These are phyloP conservation scores for Camellia granthamiana DNA, from an alignment of 148 eudicot genomes.

Conservation along the genomic window DNA sequence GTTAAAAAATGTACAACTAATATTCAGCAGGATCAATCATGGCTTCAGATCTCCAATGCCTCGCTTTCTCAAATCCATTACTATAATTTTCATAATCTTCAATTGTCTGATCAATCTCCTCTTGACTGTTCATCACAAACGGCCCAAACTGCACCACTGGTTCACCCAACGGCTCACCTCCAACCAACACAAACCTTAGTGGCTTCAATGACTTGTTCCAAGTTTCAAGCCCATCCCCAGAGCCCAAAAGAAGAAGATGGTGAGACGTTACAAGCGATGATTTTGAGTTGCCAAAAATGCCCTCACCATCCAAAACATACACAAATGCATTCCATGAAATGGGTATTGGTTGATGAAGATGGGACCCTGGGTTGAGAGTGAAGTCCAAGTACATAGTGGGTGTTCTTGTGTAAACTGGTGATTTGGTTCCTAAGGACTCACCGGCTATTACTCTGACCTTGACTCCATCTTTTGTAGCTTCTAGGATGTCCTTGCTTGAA, in stretches of 20 bases:
- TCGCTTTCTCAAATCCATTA: slow-evolving; percentile 86
- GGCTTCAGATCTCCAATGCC: slow-evolving; percentile 67
- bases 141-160: slow-evolving; percentile 77
- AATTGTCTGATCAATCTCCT: slow-evolving; percentile 73
- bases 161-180: slow-evolving; percentile 82
- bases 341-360: slow-evolving; percentile 58
- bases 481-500: slow-evolving; percentile 47
- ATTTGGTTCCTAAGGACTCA: slow-evolving; percentile 64
- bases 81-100: slow-evolving; percentile 67
- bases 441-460: slow-evolving; percentile 81
- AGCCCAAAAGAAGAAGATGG: slow-evolving; percentile 61
- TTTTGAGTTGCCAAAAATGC: slow-evolving; percentile 54
- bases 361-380: slow-evolving; percentile 61
- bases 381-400: slow-evolving; percentile 83
- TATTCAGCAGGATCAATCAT: slow-evolving; percentile 8
- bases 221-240: slow-evolving; percentile 65
- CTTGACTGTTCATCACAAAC: slow-evolving; percentile 87
- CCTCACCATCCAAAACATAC: slow-evolving; percentile 76
- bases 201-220: slow-evolving; percentile 48
- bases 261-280: slow-evolving; percentile 43
- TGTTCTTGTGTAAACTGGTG: slow-evolving; percentile 62
- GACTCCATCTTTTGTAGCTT: slow-evolving; percentile 51
- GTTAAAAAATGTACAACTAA: too few relatives aligned
- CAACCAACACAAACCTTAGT: slow-evolving; percentile 59
- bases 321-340: slow-evolving; percentile 68